Evolutionary conservation across 768 basidiomycete species (phyloP), one percentile per base, ranked within the genome.

Genomic region (Tylopilus subfusipes): DNA sequence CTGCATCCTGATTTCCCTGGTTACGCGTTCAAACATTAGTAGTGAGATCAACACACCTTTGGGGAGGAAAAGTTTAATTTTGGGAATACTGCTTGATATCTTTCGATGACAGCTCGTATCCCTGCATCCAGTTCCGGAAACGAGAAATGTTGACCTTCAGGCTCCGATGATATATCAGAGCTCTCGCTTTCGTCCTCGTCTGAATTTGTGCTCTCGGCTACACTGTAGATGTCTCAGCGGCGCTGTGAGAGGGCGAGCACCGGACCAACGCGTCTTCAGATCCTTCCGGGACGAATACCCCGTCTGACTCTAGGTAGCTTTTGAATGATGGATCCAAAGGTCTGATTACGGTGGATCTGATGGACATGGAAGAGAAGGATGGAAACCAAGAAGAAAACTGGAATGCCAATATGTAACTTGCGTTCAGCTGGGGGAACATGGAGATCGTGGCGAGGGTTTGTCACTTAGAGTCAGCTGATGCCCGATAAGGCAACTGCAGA

Each of bases 1-100:
- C 81, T 29, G 94, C 93, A 62, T 98, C 96, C 93, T 94, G 57
- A 24, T 33, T 21, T 19, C 16, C n/a, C 12, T 30, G 27, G 54
- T 65, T 48, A 50, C 22, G 18, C 16, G 18, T 8, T 36, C 34
- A 36, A 36, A 18, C 34, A 36, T 14, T 2, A 5, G 18, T 18
- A 36, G 34, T 36, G 34, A 16, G 14, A 3, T 14, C 4, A 36
- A 36, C 77, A 53, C 55, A 89, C 94, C 75, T 86, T 88, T 14
- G 95, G 95, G n/a, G 91, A 86, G 7, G 93, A 91, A 73, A 95
- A 97, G 65, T 97, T 98, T 52, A 98, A 83, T 72, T 98, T 98
- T 1, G 95, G 94, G 68, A 98, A 98, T 27, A 96, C 86, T 7
- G 86, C 87, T 3, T 83, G 88, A 68, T 90, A 94, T 52, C 79